phyloP scores from a whole-genome alignment of 1,284 basidiomycete species.

The Cutaneotrichosporon mucoides region DNA sequence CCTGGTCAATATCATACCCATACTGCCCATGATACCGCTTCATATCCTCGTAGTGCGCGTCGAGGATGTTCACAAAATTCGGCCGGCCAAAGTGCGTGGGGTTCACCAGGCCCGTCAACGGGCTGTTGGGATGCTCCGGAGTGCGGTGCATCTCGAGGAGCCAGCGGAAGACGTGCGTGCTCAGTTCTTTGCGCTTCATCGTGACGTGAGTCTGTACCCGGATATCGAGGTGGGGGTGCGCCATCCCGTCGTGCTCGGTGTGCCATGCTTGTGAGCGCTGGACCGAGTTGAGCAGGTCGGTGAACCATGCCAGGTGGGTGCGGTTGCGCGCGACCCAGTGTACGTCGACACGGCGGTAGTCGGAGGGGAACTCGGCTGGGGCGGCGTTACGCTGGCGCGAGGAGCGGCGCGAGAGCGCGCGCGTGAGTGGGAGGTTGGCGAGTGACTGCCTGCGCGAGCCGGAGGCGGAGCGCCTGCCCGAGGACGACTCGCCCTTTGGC shows the following conservation, averaged over 20 bases:
- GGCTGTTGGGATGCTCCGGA: slow-evolving; percentile 22
- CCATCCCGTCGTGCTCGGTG: slow-evolving; percentile 7
- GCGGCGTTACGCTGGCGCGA: slow-evolving; percentile 6
- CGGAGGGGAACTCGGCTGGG: slow-evolving; percentile 5
- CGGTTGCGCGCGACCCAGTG: slow-evolving; percentile 34
- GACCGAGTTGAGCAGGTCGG: slow-evolving; percentile 28
- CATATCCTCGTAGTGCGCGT: slow-evolving; percentile 34
- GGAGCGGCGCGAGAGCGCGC: neutral
- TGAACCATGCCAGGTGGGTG: slow-evolving; percentile 30
- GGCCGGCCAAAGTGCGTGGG: slow-evolving; percentile 30
- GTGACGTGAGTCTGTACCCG: slow-evolving; percentile 30
- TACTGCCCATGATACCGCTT: slow-evolving; percentile 10
- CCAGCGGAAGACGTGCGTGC: slow-evolving; percentile 31
- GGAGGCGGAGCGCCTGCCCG: too few relatives aligned
- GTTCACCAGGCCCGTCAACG: slow-evolving; percentile 31
- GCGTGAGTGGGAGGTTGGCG: neutral
- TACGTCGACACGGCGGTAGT: slow-evolving; percentile 32
- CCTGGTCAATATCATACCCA: slow-evolving; percentile 12
- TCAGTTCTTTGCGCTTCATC: slow-evolving; percentile 23
- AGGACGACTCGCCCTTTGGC: too few relatives aligned
- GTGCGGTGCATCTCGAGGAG: slow-evolving; percentile 31
- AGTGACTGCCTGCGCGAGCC: too few relatives aligned
- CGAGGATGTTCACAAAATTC: slow-evolving; percentile 29
- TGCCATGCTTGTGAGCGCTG: slow-evolving; percentile 26
- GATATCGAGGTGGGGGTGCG: slow-evolving; percentile 26